Base-by-base conservation (phyloP, 2,329 filamentous ascomycete genomes). In the Sordariomycetes sp. region DNA sequence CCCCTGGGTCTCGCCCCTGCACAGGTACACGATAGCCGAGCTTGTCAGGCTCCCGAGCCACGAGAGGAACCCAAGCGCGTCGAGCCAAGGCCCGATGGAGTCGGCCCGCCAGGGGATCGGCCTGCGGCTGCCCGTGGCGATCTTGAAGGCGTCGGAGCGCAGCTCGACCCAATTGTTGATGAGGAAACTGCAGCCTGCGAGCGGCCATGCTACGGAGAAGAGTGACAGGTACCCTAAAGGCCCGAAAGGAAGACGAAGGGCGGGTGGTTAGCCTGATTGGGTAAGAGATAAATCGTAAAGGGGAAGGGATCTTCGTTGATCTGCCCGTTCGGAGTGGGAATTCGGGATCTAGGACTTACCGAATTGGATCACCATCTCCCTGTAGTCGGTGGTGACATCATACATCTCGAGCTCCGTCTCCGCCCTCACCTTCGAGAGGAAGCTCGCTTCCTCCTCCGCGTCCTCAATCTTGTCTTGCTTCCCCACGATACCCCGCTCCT, bases 131-230 rank as follows among this genome's bases (percentile, higher is more conserved):
- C 91, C 87, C 53, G 90, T 78, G 58, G 90, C 90, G 64, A 97
- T 95, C 70, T 99, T 99, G 73, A 96, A 80, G 2, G 92, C 91
- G 67, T 99, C 94, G 0, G 89, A 89, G 50, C 94, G 87, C 45
- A 97, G 80, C 68, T 97, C 94, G 58, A 99, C 75, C 90, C 92
- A 97, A 73, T 97, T 95, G 73, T 97, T 97, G 70, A 94, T 75
- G 13, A 97, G 74, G 74, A 97, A 97, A 1, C 87, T 92, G 58
- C 90, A 78, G 1, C 87, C 86, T 0, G 92, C 91, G n/a, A 97
- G 75, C 0, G 94, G 94, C 94, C 94, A 99, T 57, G 96, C 84
- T 2, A 94, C 88, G 0, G 89, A 94, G 70, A 97, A 97, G 10
- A 97, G 79, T 0, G 88, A 86, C 0, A 99, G 78, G 68, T 96